A percentile compares a stretch with the other conserved stretches of the same genome.
phyloP scores from a whole-genome alignment of 2,329 filamentous ascomycete species.

The Fusarium sambucinum region DNA sequence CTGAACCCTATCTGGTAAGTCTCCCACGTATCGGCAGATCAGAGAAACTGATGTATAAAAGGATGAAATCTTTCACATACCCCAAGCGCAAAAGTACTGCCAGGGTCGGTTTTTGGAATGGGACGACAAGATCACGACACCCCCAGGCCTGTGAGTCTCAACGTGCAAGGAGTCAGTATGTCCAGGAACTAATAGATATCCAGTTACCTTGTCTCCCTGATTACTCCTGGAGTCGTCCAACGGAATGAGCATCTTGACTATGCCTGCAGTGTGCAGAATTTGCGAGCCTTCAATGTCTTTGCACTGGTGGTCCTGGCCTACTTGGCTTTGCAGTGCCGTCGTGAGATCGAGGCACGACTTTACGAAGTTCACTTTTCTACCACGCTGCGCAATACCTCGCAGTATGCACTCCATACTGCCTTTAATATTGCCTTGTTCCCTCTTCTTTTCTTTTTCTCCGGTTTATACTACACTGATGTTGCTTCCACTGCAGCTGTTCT shows the following conservation, averaged over 20 bases:
- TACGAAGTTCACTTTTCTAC: constrained; percentile 38
- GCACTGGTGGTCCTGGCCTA: constrained; percentile 56
- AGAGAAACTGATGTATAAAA: constrained; percentile 53
- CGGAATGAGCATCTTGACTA: constrained; percentile 23
- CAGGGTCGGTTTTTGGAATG: constrained; percentile 78
- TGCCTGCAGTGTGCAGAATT: constrained; percentile 50
- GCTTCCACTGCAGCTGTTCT: constrained; percentile 83
- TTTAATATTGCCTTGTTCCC: constrained; percentile 89
- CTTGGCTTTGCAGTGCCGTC: constrained; percentile 65
- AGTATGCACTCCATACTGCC: constrained; percentile 69
- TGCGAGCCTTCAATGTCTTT: constrained; percentile 64
- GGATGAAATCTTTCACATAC: constrained; percentile 91
- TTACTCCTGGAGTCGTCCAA: constrained; percentile 44
- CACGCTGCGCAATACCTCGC: constrained; percentile 49
- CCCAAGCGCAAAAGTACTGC: constrained; percentile 91
- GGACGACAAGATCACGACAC: constrained; percentile 98
- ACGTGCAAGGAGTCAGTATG: neutral
- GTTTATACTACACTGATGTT: constrained; percentile 94
- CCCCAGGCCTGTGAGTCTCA: constrained; percentile 78
- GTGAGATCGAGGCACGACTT: constrained; percentile 61
- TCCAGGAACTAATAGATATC: constrained; percentile 12
- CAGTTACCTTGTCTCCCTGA: constrained; percentile 62
- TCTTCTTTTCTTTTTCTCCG: constrained; percentile 94
- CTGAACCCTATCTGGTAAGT: constrained; percentile 67
- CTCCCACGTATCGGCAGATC: too few relatives aligned